Evolutionary conservation across 306 rosid genomes (phyloP).

Genomic region (Pyrus pyrifolia): DNA sequence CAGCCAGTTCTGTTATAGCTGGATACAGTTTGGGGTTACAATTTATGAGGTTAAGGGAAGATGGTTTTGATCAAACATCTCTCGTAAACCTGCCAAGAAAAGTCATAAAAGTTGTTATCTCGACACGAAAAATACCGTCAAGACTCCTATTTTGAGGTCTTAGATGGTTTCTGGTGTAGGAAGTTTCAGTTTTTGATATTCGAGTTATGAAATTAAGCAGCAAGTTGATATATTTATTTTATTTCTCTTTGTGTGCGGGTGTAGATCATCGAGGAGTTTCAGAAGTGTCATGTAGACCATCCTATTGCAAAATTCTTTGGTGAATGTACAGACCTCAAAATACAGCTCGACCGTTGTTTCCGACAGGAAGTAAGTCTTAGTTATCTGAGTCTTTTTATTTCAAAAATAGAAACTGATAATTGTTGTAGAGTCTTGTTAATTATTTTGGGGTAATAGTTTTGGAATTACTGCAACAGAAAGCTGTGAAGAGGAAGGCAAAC

Average conservation of each 20-base stretch:
- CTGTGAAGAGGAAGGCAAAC: slow-evolving; percentile 87
- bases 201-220: neutral
- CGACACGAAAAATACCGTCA: neutral
- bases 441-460: neutral
- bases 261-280: slow-evolving; percentile 75
- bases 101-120: neutral
- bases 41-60: neutral
- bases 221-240: neutral
- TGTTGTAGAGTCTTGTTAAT: neutral
- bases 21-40: neutral
- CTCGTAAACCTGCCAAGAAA: neutral
- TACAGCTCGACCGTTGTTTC: slow-evolving; percentile 87
- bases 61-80: neutral
- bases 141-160: neutral
- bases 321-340: slow-evolving; percentile 82
- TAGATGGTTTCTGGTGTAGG: neutral
- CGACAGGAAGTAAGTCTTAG: slow-evolving; percentile 65
- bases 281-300: slow-evolving; percentile 77
- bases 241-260: neutral
- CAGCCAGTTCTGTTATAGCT: neutral
- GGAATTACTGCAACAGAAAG: slow-evolving; percentile 49
- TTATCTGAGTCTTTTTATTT: neutral
- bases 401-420: neutral
- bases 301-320: slow-evolving; percentile 74
- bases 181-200: neutral